Percentiles rank a stretch among this genome's conserved stretches.
These are phyloP conservation scores for Aspergillus saccharolyticus DNA, from an alignment of 495 filamentous ascomycete species.

Conservation along the genomic window DNA sequence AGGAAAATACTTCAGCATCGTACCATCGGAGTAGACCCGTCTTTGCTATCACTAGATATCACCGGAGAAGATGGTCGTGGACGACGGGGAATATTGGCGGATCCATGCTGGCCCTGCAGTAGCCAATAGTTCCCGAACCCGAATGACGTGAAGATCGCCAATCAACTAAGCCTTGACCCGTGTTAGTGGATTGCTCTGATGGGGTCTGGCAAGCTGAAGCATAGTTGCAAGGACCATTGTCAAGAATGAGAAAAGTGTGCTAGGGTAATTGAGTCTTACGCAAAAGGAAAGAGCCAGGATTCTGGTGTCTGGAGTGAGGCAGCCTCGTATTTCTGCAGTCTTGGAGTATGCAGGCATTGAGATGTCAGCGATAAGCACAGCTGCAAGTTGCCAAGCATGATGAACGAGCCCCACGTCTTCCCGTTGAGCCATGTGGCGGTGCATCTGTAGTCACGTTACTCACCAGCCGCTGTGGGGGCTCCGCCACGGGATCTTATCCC, in stretches of 20 bases:
- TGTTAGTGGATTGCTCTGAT: background rate
- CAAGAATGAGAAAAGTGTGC: background rate
- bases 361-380: background rate
- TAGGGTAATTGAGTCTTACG: background rate
- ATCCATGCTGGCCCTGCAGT: background rate
- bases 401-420: background rate
- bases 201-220: background rate
- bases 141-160: slow-evolving; percentile 10
- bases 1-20: too few species aligned
- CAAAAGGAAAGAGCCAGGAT: background rate
- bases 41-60: background rate
- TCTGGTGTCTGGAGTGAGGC: background rate
- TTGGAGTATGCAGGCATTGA: background rate
- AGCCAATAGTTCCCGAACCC: slow-evolving; percentile 1
- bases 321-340: background rate
- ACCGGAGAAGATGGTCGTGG: background rate
- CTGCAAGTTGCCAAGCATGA: too few species aligned
- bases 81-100: background rate
- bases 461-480: slow-evolving; percentile 5
- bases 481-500: slow-evolving; percentile 8
- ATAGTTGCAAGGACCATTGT: background rate
- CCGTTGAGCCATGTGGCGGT: background rate
- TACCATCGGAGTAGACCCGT: too few species aligned
- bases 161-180: slow-evolving; percentile 2
- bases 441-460: background rate